Percentiles rank a stretch among this genome's conserved stretches.
phyloP scores from a whole-genome alignment of 2,329 filamentous ascomycete genomes.

The Ascochyta viciae-villosae region DNA sequence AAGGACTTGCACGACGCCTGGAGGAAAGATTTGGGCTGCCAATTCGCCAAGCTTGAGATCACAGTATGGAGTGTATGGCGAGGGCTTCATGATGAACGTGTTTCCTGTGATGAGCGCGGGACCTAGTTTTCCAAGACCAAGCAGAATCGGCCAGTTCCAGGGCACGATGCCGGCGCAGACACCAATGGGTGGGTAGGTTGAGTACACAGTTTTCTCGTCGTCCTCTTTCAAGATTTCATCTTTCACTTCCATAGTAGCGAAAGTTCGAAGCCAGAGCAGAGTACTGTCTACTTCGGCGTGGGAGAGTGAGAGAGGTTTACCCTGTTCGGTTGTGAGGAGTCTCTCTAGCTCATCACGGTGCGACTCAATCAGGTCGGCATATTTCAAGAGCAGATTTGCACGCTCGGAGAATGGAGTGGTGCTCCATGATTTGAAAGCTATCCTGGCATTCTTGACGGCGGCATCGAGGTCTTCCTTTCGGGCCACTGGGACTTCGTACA shows the following conservation, averaged over 20 bases:
- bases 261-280: constrained; percentile 42
- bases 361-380: constrained; percentile 29
- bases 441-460: constrained; percentile 55
- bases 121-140: constrained; percentile 60
- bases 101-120: constrained; percentile 65
- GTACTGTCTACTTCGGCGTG: constrained; percentile 24
- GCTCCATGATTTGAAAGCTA: constrained; percentile 55
- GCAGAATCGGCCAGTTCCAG: constrained; percentile 53
- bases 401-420: constrained; percentile 28
- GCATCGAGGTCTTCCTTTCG: constrained; percentile 57
- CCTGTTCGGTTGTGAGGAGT: constrained; percentile 34
- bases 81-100: constrained; percentile 63
- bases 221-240: constrained; percentile 50
- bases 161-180: constrained; percentile 50
- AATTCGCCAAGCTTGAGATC: constrained; percentile 66
- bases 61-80: constrained; percentile 63
- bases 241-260: constrained; percentile 35
- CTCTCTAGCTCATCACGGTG: constrained; percentile 29
- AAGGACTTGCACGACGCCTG: constrained; percentile 67
- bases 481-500: constrained; percentile 57
- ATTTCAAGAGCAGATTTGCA: constrained; percentile 24
- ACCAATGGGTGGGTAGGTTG: constrained; percentile 54
- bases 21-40: constrained; percentile 63
- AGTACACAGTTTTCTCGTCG: constrained; percentile 53
- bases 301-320: constrained; percentile 32